These are phyloP conservation scores for Piper betle DNA, from an alignment of 164 flowering plant species.

Conservation along the genomic window DNA sequence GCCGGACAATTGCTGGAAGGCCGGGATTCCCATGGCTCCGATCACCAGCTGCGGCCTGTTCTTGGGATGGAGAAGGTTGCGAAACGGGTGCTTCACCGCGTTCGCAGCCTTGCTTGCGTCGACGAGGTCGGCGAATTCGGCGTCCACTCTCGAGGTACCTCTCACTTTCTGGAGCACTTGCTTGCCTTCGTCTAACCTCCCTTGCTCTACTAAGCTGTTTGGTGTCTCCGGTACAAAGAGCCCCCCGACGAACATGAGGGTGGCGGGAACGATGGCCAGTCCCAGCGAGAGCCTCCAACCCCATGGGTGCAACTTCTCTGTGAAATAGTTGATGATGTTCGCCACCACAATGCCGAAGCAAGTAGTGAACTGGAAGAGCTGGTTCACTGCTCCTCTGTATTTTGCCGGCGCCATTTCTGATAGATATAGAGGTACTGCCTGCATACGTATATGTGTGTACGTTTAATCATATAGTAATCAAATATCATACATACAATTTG, in stretches of 20 bases:
- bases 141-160: slow-evolving; percentile 64
- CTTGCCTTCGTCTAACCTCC: slow-evolving; percentile 50
- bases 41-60: slow-evolving; percentile 78
- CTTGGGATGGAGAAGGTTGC: slow-evolving; percentile 44
- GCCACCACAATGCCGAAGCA: slow-evolving; percentile 67
- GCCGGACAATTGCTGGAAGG: slow-evolving; percentile 87
- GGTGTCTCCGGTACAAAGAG: slow-evolving; percentile 73
- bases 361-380: slow-evolving; percentile 69
- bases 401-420: slow-evolving; percentile 94
- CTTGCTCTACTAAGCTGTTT: slow-evolving; percentile 16
- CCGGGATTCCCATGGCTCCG: slow-evolving; percentile 71
- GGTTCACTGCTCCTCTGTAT: slow-evolving; percentile 69
- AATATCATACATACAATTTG: no score
- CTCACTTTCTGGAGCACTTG: slow-evolving; percentile 48
- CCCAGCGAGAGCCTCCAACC: no score
- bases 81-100: slow-evolving; percentile 45
- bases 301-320: slow-evolving; percentile 61
- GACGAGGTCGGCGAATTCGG: slow-evolving; percentile 62
- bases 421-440: slow-evolving; percentile 89
- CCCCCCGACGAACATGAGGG: slow-evolving; percentile 67
- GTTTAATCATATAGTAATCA: background rate
- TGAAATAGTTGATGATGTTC: slow-evolving; percentile 53
- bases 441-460: background rate
- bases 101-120: slow-evolving; percentile 40
- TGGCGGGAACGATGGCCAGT: slow-evolving; percentile 33